These are phyloP conservation scores for Candida vartiovaarae DNA, from an alignment of 805 yeast genomes.

Conservation along the genomic window DNA sequence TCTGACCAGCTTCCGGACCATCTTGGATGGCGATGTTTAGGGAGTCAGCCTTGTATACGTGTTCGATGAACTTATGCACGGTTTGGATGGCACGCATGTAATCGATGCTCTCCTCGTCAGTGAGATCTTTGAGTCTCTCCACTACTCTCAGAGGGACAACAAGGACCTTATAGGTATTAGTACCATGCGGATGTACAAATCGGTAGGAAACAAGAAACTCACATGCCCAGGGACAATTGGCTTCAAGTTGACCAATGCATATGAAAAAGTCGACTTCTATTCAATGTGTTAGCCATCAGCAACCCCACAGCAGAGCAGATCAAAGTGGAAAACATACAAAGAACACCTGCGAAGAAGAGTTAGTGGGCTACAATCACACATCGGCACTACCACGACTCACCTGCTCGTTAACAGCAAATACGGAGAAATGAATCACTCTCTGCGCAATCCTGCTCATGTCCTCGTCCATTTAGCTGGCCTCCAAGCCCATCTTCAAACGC, in stretches of 20 bases:
- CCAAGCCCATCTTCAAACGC: too few relatives aligned
- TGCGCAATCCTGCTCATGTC: constrained; percentile 3
- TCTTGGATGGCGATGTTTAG: constrained; percentile 92
- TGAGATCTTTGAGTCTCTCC: constrained; percentile 59
- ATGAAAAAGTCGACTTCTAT: constrained; percentile 55
- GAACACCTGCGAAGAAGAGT: constrained; percentile 9
- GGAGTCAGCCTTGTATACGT: constrained; percentile 70
- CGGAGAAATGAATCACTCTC: constrained; percentile 36
- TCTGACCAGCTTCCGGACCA: constrained; percentile 93
- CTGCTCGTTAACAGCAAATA: constrained; percentile 49
- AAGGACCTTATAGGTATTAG: constrained; percentile 30
- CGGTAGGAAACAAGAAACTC: not conserved
- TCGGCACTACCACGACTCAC: constrained; percentile 24
- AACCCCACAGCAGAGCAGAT: too few relatives aligned
- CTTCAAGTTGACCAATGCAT: constrained; percentile 82
- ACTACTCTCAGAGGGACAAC: constrained; percentile 77
- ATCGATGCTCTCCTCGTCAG: constrained; percentile 66
- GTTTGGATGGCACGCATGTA: constrained; percentile 70
- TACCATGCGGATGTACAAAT: constrained; percentile 7
- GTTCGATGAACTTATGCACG: constrained; percentile 60
- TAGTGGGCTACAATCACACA: not conserved
- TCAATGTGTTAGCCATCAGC: too few relatives aligned
- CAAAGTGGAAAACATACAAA: constrained; percentile 9
- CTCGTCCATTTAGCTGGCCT: too few relatives aligned
- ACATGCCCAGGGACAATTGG: constrained; percentile 94